Evolutionary conservation across 139 green algal genomes (phyloP), one percentile per base, ranked within the genome.

Genomic region (Astrephomene gubernaculifera): DNA sequence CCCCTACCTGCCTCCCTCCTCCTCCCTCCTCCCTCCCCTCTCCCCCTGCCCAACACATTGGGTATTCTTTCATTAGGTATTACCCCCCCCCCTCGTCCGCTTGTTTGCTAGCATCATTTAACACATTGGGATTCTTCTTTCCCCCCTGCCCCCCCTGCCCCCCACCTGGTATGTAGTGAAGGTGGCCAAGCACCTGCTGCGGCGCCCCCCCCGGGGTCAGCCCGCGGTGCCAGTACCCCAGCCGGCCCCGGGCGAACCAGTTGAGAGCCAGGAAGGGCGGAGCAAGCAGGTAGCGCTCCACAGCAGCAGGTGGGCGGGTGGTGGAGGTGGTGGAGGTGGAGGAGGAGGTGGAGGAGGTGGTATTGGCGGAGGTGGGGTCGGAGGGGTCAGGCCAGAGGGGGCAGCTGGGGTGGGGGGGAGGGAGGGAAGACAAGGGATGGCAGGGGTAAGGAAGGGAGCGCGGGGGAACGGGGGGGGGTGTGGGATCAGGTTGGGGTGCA

Each of bases 101-200:
- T n/a, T n/a, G n/a, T n/a, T n/a, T n/a, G n/a, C n/a, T n/a, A n/a
- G n/a, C n/a, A n/a, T n/a, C n/a, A n/a, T n/a, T n/a, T n/a, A n/a
- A n/a, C n/a, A n/a, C n/a, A n/a, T n/a, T n/a, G n/a, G n/a, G n/a
- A n/a, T n/a, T n/a, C n/a, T n/a, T n/a, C n/a, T n/a, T n/a, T 31
- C 4, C 70, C 41, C 3, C 31, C 72, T 9, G 31, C 33, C 52
- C 0, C 44, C 14, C 52, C 33, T 12, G 4, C 33, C n/a, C 2
- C 74, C 27, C 61, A 83, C 75, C 75, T 22, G 75, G 75, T 39
- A 83, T 72, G 54, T 83, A 83, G 75, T 83, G 75, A 57, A 83
- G 25, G 61, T 83, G 75, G 2, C 75, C 75, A 38, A 72, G 57
- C 75, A 83, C 75, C 75, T 83, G 75, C 61, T 83, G 75, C n/a